Base-by-base conservation (phyloP, 345 rosid species). In the Zanthoxylum bungeanum region DNA sequence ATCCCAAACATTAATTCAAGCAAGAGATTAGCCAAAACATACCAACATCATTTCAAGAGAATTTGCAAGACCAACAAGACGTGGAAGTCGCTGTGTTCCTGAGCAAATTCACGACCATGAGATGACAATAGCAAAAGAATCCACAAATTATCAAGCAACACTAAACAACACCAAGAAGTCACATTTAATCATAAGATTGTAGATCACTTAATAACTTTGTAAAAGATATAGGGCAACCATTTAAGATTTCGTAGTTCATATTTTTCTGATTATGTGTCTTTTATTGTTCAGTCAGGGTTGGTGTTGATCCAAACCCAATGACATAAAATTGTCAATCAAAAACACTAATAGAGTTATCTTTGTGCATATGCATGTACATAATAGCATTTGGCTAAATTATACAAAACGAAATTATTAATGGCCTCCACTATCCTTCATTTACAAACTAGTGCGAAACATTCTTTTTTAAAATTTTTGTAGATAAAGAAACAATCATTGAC, bases 51-150 rank as follows among this genome's bases (percentile, higher is more conserved):
- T 95, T 79, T 89, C 99, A 71, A 95, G 97, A 76, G 90, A 85
- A 71, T 89, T 95, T 27, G 96, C 59, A 71, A 92, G 91, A 69
- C 99, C 99, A 78, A 95, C 96, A 76, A 95, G 98, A 60, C 99
- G 99, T 4, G 99, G 99, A 85, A 95, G 99, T 42, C 99, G 85
- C 75, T 95, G 98, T 31, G 99, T 92, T 74, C 99, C 98, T 94
- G 86, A 58, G 51, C 22, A 85, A 80, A 78, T 60, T 69, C 69
- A 85, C 61, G 74, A 60, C 51, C 64, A 69, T 33, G n/a, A 72
- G 71, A 68, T 50, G 66, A 47, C 8, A 24, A 60, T 56, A 27
- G 22, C 44, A 25, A 31, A 14, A 50, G 27, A 49, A 68, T 31
- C 3, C 12, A 51, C 14, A 31, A 28, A 73, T 60, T 36, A 64